phyloP scores from a whole-genome alignment of 1,139 yeast species.

The Saccharomycopsis hybrid region DNA sequence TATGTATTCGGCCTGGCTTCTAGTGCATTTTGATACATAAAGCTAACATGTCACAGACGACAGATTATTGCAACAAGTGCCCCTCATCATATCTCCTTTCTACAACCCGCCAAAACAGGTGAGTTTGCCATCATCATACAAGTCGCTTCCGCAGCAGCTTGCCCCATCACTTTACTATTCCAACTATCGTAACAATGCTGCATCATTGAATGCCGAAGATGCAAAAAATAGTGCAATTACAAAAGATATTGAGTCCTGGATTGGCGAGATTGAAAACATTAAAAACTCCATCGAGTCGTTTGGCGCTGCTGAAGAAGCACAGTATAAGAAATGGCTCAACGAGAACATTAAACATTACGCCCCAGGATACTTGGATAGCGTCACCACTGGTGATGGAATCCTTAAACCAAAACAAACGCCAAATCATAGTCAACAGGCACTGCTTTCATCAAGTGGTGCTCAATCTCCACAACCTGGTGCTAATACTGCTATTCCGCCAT shows the following conservation, averaged over 20 bases:
- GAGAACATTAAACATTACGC: slow-evolving; percentile 31
- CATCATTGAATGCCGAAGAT: slow-evolving; percentile 28
- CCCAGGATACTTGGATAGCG: slow-evolving; percentile 37
- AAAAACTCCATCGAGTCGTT: slow-evolving; percentile 22
- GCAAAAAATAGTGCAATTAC: slow-evolving; percentile 24
- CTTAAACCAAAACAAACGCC: slow-evolving; percentile 26
- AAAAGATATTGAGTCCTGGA: slow-evolving; percentile 24
- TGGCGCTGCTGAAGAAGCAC: slow-evolving; percentile 26
- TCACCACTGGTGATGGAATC: slow-evolving; percentile 17
- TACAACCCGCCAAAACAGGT: slow-evolving; percentile 54
- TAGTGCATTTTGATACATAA: too few species aligned
- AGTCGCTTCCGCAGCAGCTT: slow-evolving; percentile 30
- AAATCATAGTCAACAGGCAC: not conserved
- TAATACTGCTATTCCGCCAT: not conserved
- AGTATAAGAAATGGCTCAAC: slow-evolving; percentile 31
- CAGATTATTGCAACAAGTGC: slow-evolving; percentile 47
- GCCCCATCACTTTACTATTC: slow-evolving; percentile 16
- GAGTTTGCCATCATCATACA: slow-evolving; percentile 46
- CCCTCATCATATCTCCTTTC: slow-evolving; percentile 50
- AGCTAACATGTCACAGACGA: slow-evolving; percentile 30
- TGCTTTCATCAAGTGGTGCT: not conserved
- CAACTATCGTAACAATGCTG: slow-evolving; percentile 7
- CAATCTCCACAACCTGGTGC: not conserved
- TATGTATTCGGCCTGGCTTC: not conserved
- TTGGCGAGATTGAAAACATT: slow-evolving; percentile 22